phyloP scores from a whole-genome alignment of 805 yeast species.

The Cyberlindnera xishuangbannaensis region DNA sequence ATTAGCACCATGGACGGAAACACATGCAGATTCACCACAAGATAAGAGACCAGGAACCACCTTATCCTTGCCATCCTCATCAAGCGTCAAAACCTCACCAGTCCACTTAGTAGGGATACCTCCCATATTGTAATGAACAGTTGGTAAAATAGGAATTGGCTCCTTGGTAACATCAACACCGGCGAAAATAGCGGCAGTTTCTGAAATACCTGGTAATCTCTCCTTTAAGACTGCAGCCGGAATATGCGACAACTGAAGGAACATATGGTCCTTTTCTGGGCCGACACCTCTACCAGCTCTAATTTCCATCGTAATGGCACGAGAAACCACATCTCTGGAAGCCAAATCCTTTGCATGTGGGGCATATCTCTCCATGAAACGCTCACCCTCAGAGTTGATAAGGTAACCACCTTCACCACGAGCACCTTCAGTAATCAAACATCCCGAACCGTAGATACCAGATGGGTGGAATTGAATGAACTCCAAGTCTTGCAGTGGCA shows the following conservation, averaged over 20 bases:
- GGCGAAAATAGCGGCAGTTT: conserved; percentile 96
- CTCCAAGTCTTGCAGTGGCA: conserved; percentile 95
- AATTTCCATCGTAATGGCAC: conserved; percentile 98
- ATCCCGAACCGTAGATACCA: conserved; percentile 98
- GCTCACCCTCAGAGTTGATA: conserved; percentile 95
- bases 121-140: conserved; percentile 99
- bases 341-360: conserved; percentile 98
- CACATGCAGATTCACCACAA: conserved; percentile 99
- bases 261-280: conserved; percentile 91
- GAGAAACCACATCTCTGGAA: conserved; percentile 95
- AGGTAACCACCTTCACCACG: conserved; percentile 99
- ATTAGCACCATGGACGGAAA: conserved; percentile 98
- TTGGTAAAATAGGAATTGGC: conserved; percentile 97
- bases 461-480: conserved; percentile 99
- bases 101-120: conserved; percentile 98
- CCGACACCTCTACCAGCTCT: conserved; percentile 99
- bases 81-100: conserved; percentile 86
- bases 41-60: conserved; percentile 92
- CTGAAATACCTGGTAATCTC: conserved; percentile 98
- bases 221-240: conserved; percentile 90
- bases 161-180: conserved; percentile 99
- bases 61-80: conserved; percentile 82
- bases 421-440: conserved; percentile 98
- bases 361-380: conserved; percentile 99
- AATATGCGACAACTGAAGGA: conserved; percentile 86